Percentiles rank a stretch among this genome's conserved stretches.
phyloP scores from a whole-genome alignment of 768 basidiomycete species.

The Trametes sanguinea region DNA sequence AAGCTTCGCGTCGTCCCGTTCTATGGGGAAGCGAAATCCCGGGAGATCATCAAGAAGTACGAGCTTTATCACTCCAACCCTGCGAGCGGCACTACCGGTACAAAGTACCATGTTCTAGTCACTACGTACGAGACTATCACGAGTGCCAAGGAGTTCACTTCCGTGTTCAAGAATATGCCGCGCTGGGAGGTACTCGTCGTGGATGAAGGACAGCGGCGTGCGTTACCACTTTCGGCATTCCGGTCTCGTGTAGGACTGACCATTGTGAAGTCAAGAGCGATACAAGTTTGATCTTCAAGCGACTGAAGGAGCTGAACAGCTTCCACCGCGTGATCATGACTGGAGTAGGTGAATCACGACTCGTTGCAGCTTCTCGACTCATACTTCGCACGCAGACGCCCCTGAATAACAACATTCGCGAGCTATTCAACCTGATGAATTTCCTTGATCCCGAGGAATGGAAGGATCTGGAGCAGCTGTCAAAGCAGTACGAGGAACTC shows the following conservation, averaged over 20 bases:
- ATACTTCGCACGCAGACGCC: conserved; percentile 60
- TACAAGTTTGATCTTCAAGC: conserved; percentile 74
- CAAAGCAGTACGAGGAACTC: conserved; percentile 74
- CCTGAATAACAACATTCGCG: conserved; percentile 94
- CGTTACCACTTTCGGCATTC: conserved; percentile 35
- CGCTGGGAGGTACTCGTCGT: conserved; percentile 95
- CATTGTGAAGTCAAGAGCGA: conserved; percentile 76
- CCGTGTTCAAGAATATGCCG: conserved; percentile 78
- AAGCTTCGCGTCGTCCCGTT: conserved; percentile 78
- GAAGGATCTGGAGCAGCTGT: conserved; percentile 72
- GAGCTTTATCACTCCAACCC: conserved; percentile 67
- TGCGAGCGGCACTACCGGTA: conserved; percentile 45
- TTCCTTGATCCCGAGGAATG: conserved; percentile 84
- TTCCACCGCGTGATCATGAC: conserved; percentile 88
- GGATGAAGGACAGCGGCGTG: conserved; percentile 91
- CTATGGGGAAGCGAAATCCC: conserved; percentile 76
- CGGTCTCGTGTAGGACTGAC: neutral
- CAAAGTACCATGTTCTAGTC: conserved; percentile 86
- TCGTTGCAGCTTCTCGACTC: neutral
- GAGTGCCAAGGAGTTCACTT: conserved; percentile 63
- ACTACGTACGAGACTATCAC: conserved; percentile 91
- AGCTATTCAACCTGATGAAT: conserved; percentile 96
- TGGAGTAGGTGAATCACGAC: conserved; percentile 50
- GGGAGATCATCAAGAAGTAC: conserved; percentile 78
- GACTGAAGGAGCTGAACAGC: conserved; percentile 76